Evolutionary conservation across 78 protist genomes (phyloP).

Genomic region (Dictyostelium discoideum): DNA sequence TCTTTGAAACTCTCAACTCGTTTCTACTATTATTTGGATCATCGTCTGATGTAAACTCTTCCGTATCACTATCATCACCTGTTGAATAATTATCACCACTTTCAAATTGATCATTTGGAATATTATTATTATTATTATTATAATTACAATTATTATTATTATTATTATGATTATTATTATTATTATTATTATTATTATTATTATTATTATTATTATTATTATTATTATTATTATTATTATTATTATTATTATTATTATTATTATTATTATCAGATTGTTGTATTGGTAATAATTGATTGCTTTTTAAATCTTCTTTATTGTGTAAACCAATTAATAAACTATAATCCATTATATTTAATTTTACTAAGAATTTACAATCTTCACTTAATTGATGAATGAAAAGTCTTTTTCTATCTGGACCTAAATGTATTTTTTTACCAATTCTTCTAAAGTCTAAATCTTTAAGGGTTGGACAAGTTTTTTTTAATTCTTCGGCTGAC

Average conservation of each 20-base stretch:
- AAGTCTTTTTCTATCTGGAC: conserved; percentile 58
- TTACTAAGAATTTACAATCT: conserved; percentile 80
- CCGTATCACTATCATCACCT: conserved; percentile 42
- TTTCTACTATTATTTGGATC: neutral
- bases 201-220: no score
- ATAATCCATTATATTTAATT: conserved; percentile 93
- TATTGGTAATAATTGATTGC: neutral
- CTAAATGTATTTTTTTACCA: conserved; percentile 48
- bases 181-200: neutral
- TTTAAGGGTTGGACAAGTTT: conserved; percentile 70
- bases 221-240: no score
- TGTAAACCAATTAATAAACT: conserved; percentile 80
- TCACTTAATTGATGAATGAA: conserved; percentile 74
- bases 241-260: neutral
- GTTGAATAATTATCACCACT: conserved; percentile 29
- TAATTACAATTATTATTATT: no score
- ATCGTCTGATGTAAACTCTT: neutral
- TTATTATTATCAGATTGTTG: neutral
- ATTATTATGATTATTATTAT: neutral
- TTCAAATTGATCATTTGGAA: neutral
- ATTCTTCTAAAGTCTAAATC: conserved; percentile 75
- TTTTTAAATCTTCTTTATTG: conserved; percentile 14
- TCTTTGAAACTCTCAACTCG: conserved; percentile 14
- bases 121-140: no score
- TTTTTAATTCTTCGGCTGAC: conserved; percentile 53